A percentile compares a stretch with the other conserved stretches of the same genome.
phyloP scores from a whole-genome alignment of 2,329 filamentous ascomycete genomes.

The Diaporthe helianthi region DNA sequence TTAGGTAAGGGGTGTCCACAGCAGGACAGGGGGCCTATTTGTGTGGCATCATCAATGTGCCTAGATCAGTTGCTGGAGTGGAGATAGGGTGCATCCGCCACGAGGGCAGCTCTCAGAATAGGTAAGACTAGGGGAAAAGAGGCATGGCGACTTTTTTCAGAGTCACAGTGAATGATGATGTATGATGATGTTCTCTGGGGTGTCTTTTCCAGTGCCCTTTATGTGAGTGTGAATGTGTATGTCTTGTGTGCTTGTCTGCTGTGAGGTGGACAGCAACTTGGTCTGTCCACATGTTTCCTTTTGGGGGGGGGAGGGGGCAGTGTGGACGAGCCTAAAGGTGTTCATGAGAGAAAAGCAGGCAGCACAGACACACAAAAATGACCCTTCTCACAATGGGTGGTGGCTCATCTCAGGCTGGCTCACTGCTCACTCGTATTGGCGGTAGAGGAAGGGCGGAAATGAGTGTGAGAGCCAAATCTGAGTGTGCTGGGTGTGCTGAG shows the following conservation, averaged over 20 bases:
- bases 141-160: constrained; percentile 3
- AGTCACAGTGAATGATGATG: background rate
- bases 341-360: background rate
- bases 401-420: constrained; percentile 12
- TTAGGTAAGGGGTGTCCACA: background rate
- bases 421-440: constrained; percentile 2
- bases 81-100: constrained; percentile 20
- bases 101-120: constrained; percentile 15
- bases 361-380: background rate
- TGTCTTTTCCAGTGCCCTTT: background rate
- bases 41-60: constrained; percentile 15
- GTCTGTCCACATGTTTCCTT: constrained; percentile 12
- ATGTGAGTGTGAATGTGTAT: background rate
- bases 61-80: background rate
- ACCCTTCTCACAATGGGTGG: constrained; percentile 4
- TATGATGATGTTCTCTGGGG: background rate
- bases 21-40: constrained; percentile 1
- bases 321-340: constrained; percentile 13
- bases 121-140: background rate
- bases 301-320: constrained; percentile 10
- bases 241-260: background rate
- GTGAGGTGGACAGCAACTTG: constrained; percentile 13
- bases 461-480: background rate
- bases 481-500: constrained; percentile 18
- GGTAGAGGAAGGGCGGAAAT: background rate